Base-by-base conservation (phyloP, 176 grass and related monocot species). In the Ampelocalamus luodianensis region DNA sequence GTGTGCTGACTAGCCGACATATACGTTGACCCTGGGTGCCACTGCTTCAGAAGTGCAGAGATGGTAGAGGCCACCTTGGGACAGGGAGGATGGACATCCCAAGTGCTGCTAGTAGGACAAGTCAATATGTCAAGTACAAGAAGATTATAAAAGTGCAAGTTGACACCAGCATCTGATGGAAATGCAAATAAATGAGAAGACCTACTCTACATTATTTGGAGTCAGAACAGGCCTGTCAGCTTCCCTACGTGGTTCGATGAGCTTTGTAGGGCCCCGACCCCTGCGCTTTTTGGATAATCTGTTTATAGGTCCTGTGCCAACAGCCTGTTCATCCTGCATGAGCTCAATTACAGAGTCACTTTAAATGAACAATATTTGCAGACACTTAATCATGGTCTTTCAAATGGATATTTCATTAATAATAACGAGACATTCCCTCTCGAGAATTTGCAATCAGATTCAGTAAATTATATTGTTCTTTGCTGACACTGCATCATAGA, bases 51-150 rank as follows among this genome's bases (percentile, higher is more conserved):
- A 88, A 83, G 86, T 34, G 48, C 68, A 78, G 80, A 71, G 44
- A 88, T 88, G 79, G 86, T 88, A 60, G 74, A 88, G 23, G 80
- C 42, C 65, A 83, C 80, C 55, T 83, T 88, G 43, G 80, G 40
- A 71, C 86, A 88, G 54, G 53, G 86, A 62, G 86, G 80, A 54
- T 88, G 42, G 26, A 88, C 46, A 71, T 88, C 79, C 86, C 86
- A 88, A 15, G 63, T 83, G 54, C 80, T 72, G 79, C 65, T 77
- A 64, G 59, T 71, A 88, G 3, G 14, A 58, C 27, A 88, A 78
- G 42, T 71, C 42, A 78, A 78, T 44, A 82, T 40, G 18, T 22
- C 67, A 72, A 55, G 55, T 61, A 73, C 29, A 74, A 54, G 68
- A 78, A 65, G 45, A 72, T 63, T 71, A 82, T 82, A 59, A 38